Conservation (phyloP, 352 stramenopile genomes). For the Pythium scleroteichum region DNA sequence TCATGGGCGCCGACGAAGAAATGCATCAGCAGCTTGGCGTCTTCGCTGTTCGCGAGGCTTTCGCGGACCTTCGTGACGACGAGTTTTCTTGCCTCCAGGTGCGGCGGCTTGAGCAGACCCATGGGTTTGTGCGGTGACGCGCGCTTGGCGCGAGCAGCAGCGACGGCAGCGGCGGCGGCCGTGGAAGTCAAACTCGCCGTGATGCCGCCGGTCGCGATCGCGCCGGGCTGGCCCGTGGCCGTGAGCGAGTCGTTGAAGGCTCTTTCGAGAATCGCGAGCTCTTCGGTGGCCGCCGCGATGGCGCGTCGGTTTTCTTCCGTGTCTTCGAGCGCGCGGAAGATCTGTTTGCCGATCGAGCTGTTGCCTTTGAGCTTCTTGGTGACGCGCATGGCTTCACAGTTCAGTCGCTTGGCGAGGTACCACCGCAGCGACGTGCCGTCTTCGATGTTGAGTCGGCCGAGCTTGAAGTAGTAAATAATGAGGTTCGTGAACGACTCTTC, state of each 20-base stretch:
- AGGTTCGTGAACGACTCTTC: slow-evolving; percentile 83
- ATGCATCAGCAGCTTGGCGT: slow-evolving; percentile 73
- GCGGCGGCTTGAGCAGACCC: slow-evolving; percentile 15
- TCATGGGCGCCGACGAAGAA: slow-evolving; percentile 73
- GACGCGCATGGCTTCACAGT: slow-evolving; percentile 88
- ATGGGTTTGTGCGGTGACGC: slow-evolving; percentile 28
- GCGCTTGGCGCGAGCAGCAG: slow-evolving; percentile 2
- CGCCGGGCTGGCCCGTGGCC: slow-evolving; percentile 21
- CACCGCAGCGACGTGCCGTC: slow-evolving; percentile 83
- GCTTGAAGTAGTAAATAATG: slow-evolving; percentile 88
- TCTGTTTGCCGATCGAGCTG: slow-evolving; percentile 88
- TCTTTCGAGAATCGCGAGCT: slow-evolving; percentile 63
- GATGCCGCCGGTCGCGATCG: neutral
- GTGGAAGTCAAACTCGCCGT: neutral
- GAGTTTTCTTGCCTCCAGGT: slow-evolving; percentile 31
- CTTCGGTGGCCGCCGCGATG: slow-evolving; percentile 52
- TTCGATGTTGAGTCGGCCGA: slow-evolving; percentile 73
- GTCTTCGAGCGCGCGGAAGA: slow-evolving; percentile 79
- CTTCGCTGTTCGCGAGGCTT: slow-evolving; percentile 48
- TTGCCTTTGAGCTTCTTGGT: slow-evolving; percentile 91
- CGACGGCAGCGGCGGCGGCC: slow-evolving; percentile 2
- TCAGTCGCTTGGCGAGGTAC: slow-evolving; percentile 83
- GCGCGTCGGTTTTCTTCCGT: slow-evolving; percentile 52
- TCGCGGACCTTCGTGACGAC: slow-evolving; percentile 22
- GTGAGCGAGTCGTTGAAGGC: slow-evolving; percentile 75